phyloP scores from a whole-genome alignment of 2,329 filamentous ascomycete species.

The Phialemoniopsis sp. region DNA sequence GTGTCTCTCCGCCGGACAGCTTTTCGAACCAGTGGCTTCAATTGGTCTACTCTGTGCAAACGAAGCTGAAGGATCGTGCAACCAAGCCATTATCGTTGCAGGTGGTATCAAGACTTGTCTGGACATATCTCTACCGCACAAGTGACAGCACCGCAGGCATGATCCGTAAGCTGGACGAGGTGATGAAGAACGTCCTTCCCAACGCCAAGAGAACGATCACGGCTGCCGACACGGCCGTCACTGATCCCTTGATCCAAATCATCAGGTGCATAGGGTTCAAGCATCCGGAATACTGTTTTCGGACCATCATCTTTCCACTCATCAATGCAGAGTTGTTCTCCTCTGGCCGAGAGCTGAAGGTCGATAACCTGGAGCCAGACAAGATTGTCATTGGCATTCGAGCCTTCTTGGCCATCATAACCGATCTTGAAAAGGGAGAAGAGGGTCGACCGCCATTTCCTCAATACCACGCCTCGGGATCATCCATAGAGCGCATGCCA shows the following conservation, averaged over 20 bases:
- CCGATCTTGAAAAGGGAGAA: slow-evolving; percentile 83
- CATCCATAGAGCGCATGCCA: slow-evolving; percentile 36
- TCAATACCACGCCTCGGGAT: slow-evolving; percentile 46
- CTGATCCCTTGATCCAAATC: slow-evolving; percentile 87
- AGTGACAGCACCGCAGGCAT: slow-evolving; percentile 66
- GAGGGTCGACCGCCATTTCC: slow-evolving; percentile 80
- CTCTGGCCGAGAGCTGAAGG: slow-evolving; percentile 70
- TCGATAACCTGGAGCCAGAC: slow-evolving; percentile 93
- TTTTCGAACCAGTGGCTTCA: slow-evolving; percentile 87
- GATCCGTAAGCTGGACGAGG: slow-evolving; percentile 81
- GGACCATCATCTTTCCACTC: slow-evolving; percentile 87
- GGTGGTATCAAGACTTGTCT: slow-evolving; percentile 83
- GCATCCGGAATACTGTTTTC: slow-evolving; percentile 90
- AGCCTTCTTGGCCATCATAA: slow-evolving; percentile 88
- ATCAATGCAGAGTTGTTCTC: slow-evolving; percentile 90
- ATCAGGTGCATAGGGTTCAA: slow-evolving; percentile 93
- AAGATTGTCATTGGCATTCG: slow-evolving; percentile 96
- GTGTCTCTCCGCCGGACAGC: slow-evolving; percentile 78
- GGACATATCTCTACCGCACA: slow-evolving; percentile 89
- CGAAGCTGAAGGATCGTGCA: slow-evolving; percentile 78
- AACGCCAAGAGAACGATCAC: slow-evolving; percentile 75
- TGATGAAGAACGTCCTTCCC: slow-evolving; percentile 80
- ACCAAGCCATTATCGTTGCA: slow-evolving; percentile 79
- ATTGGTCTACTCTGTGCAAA: slow-evolving; percentile 70
- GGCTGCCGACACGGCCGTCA: slow-evolving; percentile 77